phyloP scores from a whole-genome alignment of 1,139 yeast genomes.

The Saccharomyces hybrid region DNA sequence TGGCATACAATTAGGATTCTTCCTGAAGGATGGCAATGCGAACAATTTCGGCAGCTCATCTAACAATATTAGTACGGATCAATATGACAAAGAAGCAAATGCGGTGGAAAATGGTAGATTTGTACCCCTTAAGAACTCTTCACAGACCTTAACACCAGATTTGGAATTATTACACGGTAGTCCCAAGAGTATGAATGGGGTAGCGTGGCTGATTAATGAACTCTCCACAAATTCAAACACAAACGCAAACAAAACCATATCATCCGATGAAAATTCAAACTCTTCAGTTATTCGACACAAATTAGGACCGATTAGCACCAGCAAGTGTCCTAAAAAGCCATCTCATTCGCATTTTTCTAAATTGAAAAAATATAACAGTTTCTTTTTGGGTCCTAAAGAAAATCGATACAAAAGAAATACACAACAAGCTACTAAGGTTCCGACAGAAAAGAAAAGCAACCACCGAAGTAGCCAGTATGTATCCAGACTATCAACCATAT shows the following conservation, averaged over 20 bases:
- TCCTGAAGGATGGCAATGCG: neutral
- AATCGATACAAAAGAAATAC: constrained; percentile 2
- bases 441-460: constrained; percentile 2
- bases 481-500: constrained; percentile 26
- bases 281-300: constrained; percentile 1
- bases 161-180: constrained; percentile 12
- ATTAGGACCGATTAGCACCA: neutral
- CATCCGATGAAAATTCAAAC: constrained; percentile 11
- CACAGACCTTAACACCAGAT: constrained; percentile 30
- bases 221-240: neutral
- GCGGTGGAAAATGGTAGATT: constrained; percentile 11
- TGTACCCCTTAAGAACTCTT: constrained; percentile 26
- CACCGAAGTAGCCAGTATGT: constrained; percentile 17
- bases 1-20: constrained; percentile 17
- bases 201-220: neutral
- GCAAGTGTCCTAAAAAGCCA: neutral
- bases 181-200: neutral
- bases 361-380: neutral
- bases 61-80: neutral
- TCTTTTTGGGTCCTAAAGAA: constrained; percentile 3
- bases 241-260: neutral
- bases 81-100: constrained; percentile 1
- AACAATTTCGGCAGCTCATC: neutral
- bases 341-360: neutral
- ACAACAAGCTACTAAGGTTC: neutral